Evolutionary conservation across 1,284 basidiomycete species (phyloP), one percentile per base, ranked within the genome.

Genomic region (Grifola frondosa): DNA sequence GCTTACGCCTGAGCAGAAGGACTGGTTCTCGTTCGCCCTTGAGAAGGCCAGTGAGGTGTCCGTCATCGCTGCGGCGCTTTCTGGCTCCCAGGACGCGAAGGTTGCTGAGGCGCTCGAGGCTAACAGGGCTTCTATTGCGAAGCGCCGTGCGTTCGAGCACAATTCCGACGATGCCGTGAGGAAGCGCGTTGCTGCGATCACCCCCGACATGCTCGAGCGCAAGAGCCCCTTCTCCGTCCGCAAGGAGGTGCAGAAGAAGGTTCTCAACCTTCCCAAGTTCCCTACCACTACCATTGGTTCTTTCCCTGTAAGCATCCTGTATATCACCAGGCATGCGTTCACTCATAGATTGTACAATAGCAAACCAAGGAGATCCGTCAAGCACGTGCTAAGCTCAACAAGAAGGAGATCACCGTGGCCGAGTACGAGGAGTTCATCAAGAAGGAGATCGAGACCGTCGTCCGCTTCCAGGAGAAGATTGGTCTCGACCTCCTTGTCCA

Each of bases 341-440:
- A 46, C 28, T 34, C 26, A 42, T 42, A 30, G 21, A 12, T 16
- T 46, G 39, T 41, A 22, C 15, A 41, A 8, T 57, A 88, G 81
- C 94, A 99, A 88, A 99, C 97, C 67, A 97, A 97, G 75, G 96
- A 99, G 74, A 99, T 99, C 61, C 94, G 95, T 72, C 77, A 79
- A 60, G 94, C 94, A 60, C 95, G 95, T 76, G 86, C 94, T 56
- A 96, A 92, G 75, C 83, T 95, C 64, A 84, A 80, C 72, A 99
- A 99, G 80, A 84, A 85, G 58, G 93, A 97, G 66, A 78, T 99
- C 66, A 87, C 88, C 49, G 67, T 81, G 63, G 83, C 80, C 51
- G 77, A 98, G 71, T 99, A 99, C 75, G 93, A 99, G 59, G 83
- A 91, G 61, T 99, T 99, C 78, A 96, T 99, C 75, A 90, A 96